Evolutionary conservation across 176 grass and related monocot genomes (phyloP).

Genomic region (Bonia amplexicaulis): DNA sequence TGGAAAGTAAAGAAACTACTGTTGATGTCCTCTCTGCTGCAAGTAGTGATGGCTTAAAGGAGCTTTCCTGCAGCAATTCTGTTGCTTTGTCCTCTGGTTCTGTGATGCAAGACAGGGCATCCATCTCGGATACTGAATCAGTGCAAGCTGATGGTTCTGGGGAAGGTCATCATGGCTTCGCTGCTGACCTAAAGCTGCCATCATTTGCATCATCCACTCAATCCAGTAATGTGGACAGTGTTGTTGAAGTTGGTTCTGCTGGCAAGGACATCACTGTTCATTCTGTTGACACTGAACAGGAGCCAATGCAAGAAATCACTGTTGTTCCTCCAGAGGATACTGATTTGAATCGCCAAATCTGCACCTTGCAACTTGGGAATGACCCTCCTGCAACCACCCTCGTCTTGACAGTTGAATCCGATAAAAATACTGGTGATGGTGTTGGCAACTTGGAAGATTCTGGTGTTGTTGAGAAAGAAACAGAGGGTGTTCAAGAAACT

Average conservation of each 20-base stretch:
- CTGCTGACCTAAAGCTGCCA: neutral
- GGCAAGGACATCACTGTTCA: neutral
- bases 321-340: slow-evolving; percentile 3
- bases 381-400: slow-evolving; percentile 9
- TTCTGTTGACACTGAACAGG: neutral
- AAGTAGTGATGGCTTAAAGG: slow-evolving; percentile 5
- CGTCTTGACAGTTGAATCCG: neutral
- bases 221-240: neutral
- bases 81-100: neutral
- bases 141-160: neutral
- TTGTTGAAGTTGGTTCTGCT: neutral
- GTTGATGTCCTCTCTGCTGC: neutral
- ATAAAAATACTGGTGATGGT: slow-evolving; percentile 1
- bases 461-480: slow-evolving; percentile 1
- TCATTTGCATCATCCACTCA: neutral
- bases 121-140: neutral
- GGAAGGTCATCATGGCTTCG: neutral
- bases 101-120: neutral
- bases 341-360: slow-evolving; percentile 11
- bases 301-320: slow-evolving; percentile 7
- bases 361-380: slow-evolving; percentile 3
- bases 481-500: neutral
- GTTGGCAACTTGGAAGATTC: neutral
- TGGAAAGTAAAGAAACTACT: neutral
- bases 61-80: neutral